These are phyloP conservation scores for Scytalidium sp. DNA, from an alignment of 2,329 filamentous ascomycete genomes.

Conservation along the genomic window DNA sequence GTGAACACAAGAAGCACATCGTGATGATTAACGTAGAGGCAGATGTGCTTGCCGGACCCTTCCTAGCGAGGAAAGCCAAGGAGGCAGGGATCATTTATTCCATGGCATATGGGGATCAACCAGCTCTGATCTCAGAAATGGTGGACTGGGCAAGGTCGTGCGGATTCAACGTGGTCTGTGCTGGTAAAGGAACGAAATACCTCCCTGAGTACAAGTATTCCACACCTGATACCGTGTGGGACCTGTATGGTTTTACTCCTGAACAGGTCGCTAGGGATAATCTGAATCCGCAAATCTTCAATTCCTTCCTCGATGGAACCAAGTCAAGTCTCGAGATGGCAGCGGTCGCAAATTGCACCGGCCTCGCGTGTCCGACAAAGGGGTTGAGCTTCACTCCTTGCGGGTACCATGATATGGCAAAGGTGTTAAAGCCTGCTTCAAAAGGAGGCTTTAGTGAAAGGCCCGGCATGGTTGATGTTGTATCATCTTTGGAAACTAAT, in stretches of 20 bases:
- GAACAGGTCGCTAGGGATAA: constrained; percentile 39
- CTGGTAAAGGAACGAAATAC: constrained; percentile 44
- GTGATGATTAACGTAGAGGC: constrained; percentile 46
- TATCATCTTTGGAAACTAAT: constrained; percentile 40
- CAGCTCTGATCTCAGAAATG: constrained; percentile 39
- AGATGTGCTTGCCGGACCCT: constrained; percentile 39
- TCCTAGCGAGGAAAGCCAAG: constrained; percentile 36
- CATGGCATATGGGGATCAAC: constrained; percentile 45
- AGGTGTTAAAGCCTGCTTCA: constrained; percentile 35
- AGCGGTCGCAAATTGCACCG: constrained; percentile 43
- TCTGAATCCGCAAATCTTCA: constrained; percentile 47
- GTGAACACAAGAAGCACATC: constrained; percentile 45
- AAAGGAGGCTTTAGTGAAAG: constrained; percentile 38
- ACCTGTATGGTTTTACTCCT: constrained; percentile 42
- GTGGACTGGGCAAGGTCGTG: constrained; percentile 42
- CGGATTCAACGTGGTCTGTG: constrained; percentile 42
- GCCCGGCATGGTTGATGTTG: constrained; percentile 42
- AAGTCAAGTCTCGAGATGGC: constrained; percentile 46
- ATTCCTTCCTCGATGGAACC: constrained; percentile 45
- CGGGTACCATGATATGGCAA: constrained; percentile 38
- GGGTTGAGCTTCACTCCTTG: constrained; percentile 42
- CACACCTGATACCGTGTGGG: constrained; percentile 44
- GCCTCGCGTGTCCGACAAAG: constrained; percentile 35
- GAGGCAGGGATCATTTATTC: constrained; percentile 45
- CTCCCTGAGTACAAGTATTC: constrained; percentile 42